Conservation (phyloP, 1,139 yeast genomes). For the Waltiozyma sp. region DNA sequence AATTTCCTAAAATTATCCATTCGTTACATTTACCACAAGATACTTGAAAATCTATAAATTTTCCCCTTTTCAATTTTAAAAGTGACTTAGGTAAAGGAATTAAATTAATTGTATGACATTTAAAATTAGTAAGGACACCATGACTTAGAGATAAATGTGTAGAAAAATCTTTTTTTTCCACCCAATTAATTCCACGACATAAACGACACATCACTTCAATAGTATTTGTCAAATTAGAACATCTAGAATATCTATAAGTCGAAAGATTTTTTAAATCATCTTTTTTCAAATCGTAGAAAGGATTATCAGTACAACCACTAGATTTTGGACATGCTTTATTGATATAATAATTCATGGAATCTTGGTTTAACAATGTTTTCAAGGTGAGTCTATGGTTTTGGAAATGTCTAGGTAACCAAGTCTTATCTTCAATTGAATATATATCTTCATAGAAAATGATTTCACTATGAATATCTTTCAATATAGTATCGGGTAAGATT, state of each 20-base stretch:
- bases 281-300: constrained; percentile 1
- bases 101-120: constrained; percentile 2
- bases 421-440: constrained; percentile 4
- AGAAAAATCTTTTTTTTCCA: constrained; percentile 6
- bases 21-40: constrained; percentile 12
- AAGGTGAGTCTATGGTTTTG: constrained; percentile 11
- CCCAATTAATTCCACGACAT: constrained; percentile 19
- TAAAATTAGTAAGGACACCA: constrained; percentile 13
- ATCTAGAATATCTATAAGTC: constrained; percentile 5
- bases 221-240: constrained; percentile 4
- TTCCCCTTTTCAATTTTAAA: constrained; percentile 6
- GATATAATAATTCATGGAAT: constrained; percentile 2
- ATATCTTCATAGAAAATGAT: constrained; percentile 8
- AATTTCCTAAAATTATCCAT: constrained; percentile 16
- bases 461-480: constrained; percentile 3
- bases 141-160: constrained; percentile 18
- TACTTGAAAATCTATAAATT: constrained; percentile 8
- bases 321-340: constrained; percentile 8
- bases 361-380: constrained; percentile 1
- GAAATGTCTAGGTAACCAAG: constrained; percentile 13
- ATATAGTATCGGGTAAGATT: neutral
- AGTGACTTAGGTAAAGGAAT: constrained; percentile 14
- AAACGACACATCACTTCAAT: constrained; percentile 17
- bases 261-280: constrained; percentile 1
- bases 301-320: constrained; percentile 4